These are phyloP conservation scores for Lentinula detonsa DNA, from an alignment of 768 basidiomycete species.

Conservation along the genomic window DNA sequence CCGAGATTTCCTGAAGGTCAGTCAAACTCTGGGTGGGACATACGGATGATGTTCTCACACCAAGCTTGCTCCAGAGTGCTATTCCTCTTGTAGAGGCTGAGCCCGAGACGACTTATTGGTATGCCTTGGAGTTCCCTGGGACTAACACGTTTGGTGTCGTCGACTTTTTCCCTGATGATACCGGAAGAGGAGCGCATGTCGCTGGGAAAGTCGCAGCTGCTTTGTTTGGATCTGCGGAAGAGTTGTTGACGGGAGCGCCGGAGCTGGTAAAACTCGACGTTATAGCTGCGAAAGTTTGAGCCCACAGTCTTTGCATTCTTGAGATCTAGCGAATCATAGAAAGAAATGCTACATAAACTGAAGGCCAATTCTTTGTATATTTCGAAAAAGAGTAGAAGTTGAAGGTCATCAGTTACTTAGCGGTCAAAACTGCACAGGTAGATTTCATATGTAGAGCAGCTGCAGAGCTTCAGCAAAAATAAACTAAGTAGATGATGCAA, in stretches of 20 bases:
- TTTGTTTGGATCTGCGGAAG: conserved; percentile 25
- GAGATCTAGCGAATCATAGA: too few relatives aligned
- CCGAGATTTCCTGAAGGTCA: conserved; percentile 28
- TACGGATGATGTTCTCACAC: neutral
- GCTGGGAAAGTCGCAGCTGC: conserved; percentile 27
- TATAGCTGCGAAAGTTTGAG: conserved; percentile 21
- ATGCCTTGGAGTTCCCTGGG: conserved; percentile 29
- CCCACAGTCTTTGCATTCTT: too few relatives aligned
- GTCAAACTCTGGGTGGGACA: conserved; percentile 3
- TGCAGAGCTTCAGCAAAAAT: neutral
- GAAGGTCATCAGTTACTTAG: neutral
- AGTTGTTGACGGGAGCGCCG: conserved; percentile 21
- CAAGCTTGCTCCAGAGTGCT: conserved; percentile 16
- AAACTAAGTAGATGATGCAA: neutral
- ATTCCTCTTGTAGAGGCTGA: conserved; percentile 28
- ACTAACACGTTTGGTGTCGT: conserved; percentile 30
- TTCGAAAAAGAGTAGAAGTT: neutral
- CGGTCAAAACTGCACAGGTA: too few relatives aligned
- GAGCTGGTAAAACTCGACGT: conserved; percentile 27
- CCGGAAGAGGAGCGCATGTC: conserved; percentile 26
- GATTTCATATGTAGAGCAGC: too few relatives aligned
- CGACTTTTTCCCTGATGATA: conserved; percentile 28
- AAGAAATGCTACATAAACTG: too few relatives aligned
- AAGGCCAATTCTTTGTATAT: too few relatives aligned
- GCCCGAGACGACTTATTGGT: conserved; percentile 28